phyloP scores from a whole-genome alignment of 1,284 basidiomycete genomes.

The Heimioporus retisporus region DNA sequence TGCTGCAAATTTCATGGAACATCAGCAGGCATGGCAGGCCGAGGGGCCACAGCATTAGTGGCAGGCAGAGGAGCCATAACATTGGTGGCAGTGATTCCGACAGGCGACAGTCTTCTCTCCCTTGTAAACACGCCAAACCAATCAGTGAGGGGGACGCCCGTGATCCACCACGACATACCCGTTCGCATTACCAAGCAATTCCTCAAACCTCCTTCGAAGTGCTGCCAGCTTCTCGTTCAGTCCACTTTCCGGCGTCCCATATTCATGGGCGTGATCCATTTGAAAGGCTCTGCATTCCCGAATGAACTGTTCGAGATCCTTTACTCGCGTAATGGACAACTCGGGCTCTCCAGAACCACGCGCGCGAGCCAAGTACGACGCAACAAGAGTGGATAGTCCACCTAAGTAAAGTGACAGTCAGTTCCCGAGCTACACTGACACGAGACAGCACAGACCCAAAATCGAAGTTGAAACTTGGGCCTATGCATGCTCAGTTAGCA shows the following conservation, averaged over 20 bases:
- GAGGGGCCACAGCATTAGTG: too few species aligned
- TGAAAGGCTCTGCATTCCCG: slow-evolving; percentile 66
- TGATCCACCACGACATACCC: slow-evolving; percentile 27
- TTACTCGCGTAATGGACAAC: slow-evolving; percentile 58
- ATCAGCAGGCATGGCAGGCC: too few species aligned
- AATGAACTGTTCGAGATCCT: slow-evolving; percentile 72
- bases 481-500: slow-evolving; percentile 21
- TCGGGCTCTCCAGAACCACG: slow-evolving; percentile 78
- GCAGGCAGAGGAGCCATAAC: too few species aligned
- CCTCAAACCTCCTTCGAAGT: slow-evolving; percentile 48
- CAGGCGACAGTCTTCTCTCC: slow-evolving; percentile 31
- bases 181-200: slow-evolving; percentile 48
- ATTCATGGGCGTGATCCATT: slow-evolving; percentile 64
- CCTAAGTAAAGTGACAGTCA: slow-evolving; percentile 46
- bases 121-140: slow-evolving; percentile 16
- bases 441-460: slow-evolving; percentile 30
- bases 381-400: slow-evolving; percentile 70
- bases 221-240: slow-evolving; percentile 26
- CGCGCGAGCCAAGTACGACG: slow-evolving; percentile 75
- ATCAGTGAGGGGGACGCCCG: slow-evolving; percentile 2
- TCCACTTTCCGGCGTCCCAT: slow-evolving; percentile 18
- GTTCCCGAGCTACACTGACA: background rate
- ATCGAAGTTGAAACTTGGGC: slow-evolving; percentile 35
- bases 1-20: too few species aligned
- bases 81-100: slow-evolving; percentile 16